Conservation (phyloP, 2,329 filamentous ascomycete species). For the Fusarium sambucinum region DNA sequence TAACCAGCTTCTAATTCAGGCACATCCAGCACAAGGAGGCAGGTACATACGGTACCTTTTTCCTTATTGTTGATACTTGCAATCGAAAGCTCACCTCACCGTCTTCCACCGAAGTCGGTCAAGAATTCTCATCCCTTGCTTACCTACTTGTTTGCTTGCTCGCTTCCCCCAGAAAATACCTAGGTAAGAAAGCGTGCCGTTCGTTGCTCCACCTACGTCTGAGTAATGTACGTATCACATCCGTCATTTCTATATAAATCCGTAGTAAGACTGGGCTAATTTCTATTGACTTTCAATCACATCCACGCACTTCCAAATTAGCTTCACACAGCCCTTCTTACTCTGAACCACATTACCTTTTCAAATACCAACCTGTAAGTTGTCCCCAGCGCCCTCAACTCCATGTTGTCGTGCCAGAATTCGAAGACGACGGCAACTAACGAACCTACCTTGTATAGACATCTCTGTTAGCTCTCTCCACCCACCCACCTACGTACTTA, state of each 20-base stretch:
- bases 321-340: slow-evolving; percentile 1
- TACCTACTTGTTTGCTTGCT: slow-evolving; percentile 1
- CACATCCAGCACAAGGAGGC: not conserved
- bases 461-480: slow-evolving; percentile 29
- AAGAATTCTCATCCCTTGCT: slow-evolving; percentile 27
- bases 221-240: slow-evolving; percentile 5
- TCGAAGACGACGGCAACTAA: slow-evolving; percentile 18
- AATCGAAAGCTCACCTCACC: slow-evolving; percentile 28
- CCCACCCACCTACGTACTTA: slow-evolving; percentile 13
- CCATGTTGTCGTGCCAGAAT: slow-evolving; percentile 27
- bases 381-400: not conserved
- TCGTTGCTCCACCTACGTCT: slow-evolving; percentile 35
- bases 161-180: not conserved
- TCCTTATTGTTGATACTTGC: slow-evolving; percentile 1
- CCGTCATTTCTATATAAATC: slow-evolving; percentile 41
- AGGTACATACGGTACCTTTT: slow-evolving; percentile 17
- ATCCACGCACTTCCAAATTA: slow-evolving; percentile 14
- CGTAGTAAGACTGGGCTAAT: slow-evolving; percentile 19
- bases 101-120: slow-evolving; percentile 48
- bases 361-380: slow-evolving; percentile 36
- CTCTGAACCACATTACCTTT: slow-evolving; percentile 23
- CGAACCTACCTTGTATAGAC: slow-evolving; percentile 21
- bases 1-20: slow-evolving; percentile 21
- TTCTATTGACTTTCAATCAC: slow-evolving; percentile 33
- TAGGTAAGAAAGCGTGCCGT: slow-evolving; percentile 24